Evolutionary conservation across 176 grass and related monocot species (phyloP), one percentile per base, ranked within the genome.

Genomic region (Aegilops speltoides): DNA sequence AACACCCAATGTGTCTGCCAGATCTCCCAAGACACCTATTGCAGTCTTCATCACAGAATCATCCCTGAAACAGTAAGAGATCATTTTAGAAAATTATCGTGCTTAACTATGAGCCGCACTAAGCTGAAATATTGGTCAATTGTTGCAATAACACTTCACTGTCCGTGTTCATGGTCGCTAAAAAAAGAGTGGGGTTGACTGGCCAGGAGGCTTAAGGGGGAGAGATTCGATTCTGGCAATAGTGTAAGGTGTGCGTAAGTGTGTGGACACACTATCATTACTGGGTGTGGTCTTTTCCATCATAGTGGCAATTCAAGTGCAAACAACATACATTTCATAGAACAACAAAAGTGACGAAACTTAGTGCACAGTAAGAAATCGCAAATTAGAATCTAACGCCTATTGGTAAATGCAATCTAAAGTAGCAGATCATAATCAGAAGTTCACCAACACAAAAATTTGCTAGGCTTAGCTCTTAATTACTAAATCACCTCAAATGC

Each of bases 11-110:
- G 94, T 97, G 85, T 97, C 94, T 0, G 94, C 94, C 59, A 97
- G 46, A 88, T 97, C 94, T 76, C 94, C 94, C 64, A 97, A 83
- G 24, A 97, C 94, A 69, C 92, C 94, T 45, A 97, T 88, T 65
- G 94, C 94, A 57, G 92, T 91, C 82, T 94, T 97, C 91, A 94
- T 94, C 94, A 97, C 94, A 86, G 76, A 87, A 88, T 97, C 94
- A 94, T 97, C 92, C 92, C 94, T 97, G 76, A 87, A 69, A 80
- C 78, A 41, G 48, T 6, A 62, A 26, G 59, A 43, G 17, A 73
- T 17, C 31, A 76, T 59, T 74, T 78, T 33, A 22, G 13, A 24
- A 66, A 83, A 90, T 33, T 66, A 64, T 20, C 64, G 31, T 73
- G 40, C 72, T 66, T 4, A 50, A 37, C 40, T 82, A 48, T 41